A percentile compares a stretch with the other conserved stretches of the same genome.
Conservation (phyloP, 2,329 filamentous ascomycete species). For the Aureobasidium zeae region DNA sequence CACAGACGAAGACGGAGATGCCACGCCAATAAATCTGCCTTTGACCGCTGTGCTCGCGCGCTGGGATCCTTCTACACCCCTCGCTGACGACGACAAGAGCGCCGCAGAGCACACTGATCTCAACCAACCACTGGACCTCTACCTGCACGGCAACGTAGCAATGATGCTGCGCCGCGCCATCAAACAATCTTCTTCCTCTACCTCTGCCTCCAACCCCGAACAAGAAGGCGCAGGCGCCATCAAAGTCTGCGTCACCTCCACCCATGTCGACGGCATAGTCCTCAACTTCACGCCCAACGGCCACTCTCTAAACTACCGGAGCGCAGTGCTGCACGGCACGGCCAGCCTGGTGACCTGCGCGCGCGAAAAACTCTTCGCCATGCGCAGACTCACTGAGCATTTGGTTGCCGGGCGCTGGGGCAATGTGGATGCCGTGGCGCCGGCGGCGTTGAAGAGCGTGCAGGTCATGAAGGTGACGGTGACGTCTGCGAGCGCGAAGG, state of each 20-base stretch:
- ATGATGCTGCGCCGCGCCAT: slow-evolving; percentile 10
- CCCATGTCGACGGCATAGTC: slow-evolving; percentile 12
- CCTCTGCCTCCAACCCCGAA: too few species aligned
- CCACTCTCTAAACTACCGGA: slow-evolving; percentile 7
- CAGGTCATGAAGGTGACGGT: slow-evolving; percentile 4
- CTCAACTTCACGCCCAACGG: slow-evolving; percentile 13
- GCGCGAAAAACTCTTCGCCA: slow-evolving; percentile 7
- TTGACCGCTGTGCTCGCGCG: slow-evolving; percentile 12
- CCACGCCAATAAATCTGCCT: slow-evolving; percentile 13
- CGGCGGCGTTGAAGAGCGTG: slow-evolving; percentile 7
- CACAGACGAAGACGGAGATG: slow-evolving; percentile 7
- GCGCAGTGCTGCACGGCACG: slow-evolving; percentile 5
- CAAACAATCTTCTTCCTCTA: too few species aligned
- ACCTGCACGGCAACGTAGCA: slow-evolving; percentile 13
- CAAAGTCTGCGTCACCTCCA: slow-evolving; percentile 13
- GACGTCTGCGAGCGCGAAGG: slow-evolving; percentile 6
- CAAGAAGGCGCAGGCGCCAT: not conserved
- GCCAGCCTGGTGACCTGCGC: not conserved
- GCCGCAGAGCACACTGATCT: not conserved
- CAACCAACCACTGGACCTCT: slow-evolving; percentile 8
- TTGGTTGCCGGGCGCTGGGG: slow-evolving; percentile 6
- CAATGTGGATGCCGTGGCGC: not conserved
- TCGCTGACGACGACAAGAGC: not conserved
- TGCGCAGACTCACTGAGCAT: slow-evolving; percentile 11
- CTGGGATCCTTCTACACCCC: slow-evolving; percentile 5